Conservation (phyloP, 441 rosid species). For the Francoa sonchifolia region DNA sequence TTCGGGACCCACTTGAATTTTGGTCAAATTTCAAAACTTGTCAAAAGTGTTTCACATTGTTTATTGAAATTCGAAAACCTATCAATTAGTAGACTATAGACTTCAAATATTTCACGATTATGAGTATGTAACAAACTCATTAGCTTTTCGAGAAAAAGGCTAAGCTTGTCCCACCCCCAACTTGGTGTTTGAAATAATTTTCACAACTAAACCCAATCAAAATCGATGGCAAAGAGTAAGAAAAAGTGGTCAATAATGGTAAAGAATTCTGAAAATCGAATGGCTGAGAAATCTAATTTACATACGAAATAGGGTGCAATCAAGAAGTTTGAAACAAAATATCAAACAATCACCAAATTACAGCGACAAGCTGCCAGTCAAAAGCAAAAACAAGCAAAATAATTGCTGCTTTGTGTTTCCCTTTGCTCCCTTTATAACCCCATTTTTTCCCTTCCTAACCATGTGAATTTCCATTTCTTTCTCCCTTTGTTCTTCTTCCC, state of each 20-base stretch:
- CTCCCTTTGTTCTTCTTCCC: not conserved
- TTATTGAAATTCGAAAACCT: not conserved
- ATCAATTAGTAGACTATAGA: not conserved
- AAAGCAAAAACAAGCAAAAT: constrained; percentile 16
- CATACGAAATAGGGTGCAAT: not conserved
- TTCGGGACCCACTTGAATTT: not conserved
- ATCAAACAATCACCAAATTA: not conserved
- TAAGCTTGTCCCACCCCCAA: constrained; percentile 2
- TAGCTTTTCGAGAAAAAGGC: not conserved
- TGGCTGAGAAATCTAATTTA: not conserved
- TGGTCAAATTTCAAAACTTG: too few relatives aligned
- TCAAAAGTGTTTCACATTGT: too few relatives aligned
- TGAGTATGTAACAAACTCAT: not conserved
- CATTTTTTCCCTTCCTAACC: constrained; percentile 11
- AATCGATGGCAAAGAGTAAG: too few relatives aligned
- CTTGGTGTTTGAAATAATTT: not conserved
- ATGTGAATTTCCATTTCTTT: constrained; percentile 10
- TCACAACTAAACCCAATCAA: too few relatives aligned
- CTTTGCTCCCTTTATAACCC: constrained; percentile 13
- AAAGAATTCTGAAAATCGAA: not conserved
- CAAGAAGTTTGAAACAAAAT: not conserved
- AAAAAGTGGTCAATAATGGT: too few relatives aligned
- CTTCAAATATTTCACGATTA: not conserved
- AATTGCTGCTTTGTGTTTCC: constrained; percentile 17
- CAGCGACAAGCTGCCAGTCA: constrained; percentile 14